These are phyloP conservation scores for Schoenoplectus tabernaemontani DNA, from an alignment of 202 grass and related monocot genomes.

Conservation along the genomic window DNA sequence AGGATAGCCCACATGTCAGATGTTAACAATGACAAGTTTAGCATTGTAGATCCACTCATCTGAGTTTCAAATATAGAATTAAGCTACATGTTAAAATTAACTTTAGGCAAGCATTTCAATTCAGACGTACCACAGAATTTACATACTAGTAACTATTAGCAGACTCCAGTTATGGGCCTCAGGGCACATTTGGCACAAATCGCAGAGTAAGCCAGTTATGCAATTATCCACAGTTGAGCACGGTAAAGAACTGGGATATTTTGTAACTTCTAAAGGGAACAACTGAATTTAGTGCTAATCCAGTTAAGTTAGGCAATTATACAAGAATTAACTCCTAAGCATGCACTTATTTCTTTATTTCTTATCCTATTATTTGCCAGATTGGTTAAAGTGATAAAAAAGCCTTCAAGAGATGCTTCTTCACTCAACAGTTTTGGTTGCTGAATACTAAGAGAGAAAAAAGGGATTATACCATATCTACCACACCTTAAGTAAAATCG, in stretches of 20 bases:
- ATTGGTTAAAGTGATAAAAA: not conserved
- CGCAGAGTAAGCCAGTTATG: not conserved
- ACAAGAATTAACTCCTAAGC: not conserved
- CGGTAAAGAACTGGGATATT: not conserved
- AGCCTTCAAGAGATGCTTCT: not conserved
- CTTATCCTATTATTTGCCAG: not conserved
- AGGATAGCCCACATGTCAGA: slow-evolving; percentile 96
- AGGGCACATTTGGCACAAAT: not conserved
- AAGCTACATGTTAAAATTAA: not conserved
- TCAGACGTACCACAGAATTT: not conserved
- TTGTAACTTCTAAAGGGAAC: not conserved
- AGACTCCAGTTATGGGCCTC: not conserved
- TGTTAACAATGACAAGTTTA: slow-evolving; percentile 72
- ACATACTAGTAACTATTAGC: not conserved
- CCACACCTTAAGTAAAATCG: slow-evolving; percentile 56
- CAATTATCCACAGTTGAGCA: not conserved
- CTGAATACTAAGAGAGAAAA: not conserved
- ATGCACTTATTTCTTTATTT: not conserved
- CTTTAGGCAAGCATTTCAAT: not conserved
- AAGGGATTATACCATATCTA: not conserved
- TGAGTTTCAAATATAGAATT: slow-evolving; percentile 16
- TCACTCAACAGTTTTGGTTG: not conserved
- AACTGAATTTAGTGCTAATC: not conserved
- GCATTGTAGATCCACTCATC: slow-evolving; percentile 81
- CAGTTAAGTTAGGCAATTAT: not conserved